These are phyloP conservation scores for Boletus sp. DNA, from an alignment of 768 basidiomycete genomes.

Conservation along the genomic window DNA sequence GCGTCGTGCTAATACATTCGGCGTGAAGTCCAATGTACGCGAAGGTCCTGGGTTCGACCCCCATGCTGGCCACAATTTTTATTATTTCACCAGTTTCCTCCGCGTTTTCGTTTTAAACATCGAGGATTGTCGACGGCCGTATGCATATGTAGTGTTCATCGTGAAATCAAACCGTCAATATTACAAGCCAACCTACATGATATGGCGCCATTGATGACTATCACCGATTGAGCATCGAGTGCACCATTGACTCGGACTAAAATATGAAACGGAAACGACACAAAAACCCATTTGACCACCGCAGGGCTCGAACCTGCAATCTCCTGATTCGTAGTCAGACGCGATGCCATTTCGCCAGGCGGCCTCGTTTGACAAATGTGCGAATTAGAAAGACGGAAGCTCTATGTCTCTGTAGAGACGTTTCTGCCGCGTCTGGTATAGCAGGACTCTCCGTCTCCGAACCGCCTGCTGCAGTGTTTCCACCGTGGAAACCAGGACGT, in stretches of 20 bases:
- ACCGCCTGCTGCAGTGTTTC: too few relatives aligned
- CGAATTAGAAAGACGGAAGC: not conserved
- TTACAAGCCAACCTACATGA: not conserved
- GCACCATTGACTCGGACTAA: not conserved
- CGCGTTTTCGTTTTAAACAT: not conserved
- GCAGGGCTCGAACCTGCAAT: slow-evolving; percentile 93
- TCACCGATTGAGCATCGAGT: not conserved
- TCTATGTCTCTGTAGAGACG: not conserved
- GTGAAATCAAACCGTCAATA: not conserved
- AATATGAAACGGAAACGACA: not conserved
- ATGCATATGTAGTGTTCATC: not conserved
- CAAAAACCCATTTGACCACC: slow-evolving; percentile 52
- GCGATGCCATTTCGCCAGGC: slow-evolving; percentile 94
- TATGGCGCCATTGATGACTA: not conserved
- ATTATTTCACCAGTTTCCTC: not conserved
- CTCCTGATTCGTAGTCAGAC: slow-evolving; percentile 95
- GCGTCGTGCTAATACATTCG: slow-evolving; percentile 69
- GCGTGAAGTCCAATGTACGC: slow-evolving; percentile 5
- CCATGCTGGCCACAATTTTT: slow-evolving; percentile 34
- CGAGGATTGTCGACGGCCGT: not conserved
- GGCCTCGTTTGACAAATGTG: slow-evolving; percentile 37
- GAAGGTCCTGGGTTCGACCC: slow-evolving; percentile 43
- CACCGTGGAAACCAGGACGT: too few relatives aligned
- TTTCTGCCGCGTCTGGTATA: too few relatives aligned
- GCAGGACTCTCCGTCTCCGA: not conserved